Percentiles rank a stretch among this genome's conserved stretches.
phyloP scores from a whole-genome alignment of 345 rosid species.

The Schrenkiella parvula region DNA sequence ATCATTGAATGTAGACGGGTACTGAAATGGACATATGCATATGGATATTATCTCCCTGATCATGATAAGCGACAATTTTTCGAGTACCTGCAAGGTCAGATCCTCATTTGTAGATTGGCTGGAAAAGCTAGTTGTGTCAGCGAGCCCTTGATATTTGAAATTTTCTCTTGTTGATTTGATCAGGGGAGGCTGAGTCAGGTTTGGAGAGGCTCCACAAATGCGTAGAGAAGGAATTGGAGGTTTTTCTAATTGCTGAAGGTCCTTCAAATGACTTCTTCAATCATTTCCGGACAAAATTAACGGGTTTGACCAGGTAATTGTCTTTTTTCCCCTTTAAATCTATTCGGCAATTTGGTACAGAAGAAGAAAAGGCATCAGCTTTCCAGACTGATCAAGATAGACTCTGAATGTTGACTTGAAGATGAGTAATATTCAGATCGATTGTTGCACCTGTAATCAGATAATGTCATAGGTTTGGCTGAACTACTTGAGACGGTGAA shows the following conservation, averaged over 20 bases:
- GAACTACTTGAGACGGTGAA: not conserved
- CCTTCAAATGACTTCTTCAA: conserved; percentile 58
- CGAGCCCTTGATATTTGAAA: conserved; percentile 2
- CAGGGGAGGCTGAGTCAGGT: conserved; percentile 40
- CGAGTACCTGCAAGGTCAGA: conserved; percentile 81
- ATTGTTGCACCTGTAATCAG: not conserved
- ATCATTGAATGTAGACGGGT: conserved; percentile 90
- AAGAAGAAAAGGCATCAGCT: not conserved
- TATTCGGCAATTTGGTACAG: not conserved
- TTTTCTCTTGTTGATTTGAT: conserved; percentile 17
- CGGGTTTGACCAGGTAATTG: conserved; percentile 71
- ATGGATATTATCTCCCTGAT: conserved; percentile 78
- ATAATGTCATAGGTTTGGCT: not conserved
- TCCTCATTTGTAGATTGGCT: not conserved
- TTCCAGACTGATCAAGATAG: not conserved
- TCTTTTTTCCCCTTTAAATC: not conserved
- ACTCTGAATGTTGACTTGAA: not conserved
- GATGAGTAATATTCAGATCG: not conserved
- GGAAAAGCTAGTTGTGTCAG: not conserved
- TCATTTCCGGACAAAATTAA: conserved; percentile 66
- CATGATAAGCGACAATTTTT: conserved; percentile 59
- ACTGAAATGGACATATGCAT: conserved; percentile 90
- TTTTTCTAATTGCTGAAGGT: conserved; percentile 16
- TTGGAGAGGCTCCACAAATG: conserved; percentile 38
- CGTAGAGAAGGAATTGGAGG: conserved; percentile 24